A percentile compares a stretch with the other conserved stretches of the same genome.
phyloP scores from a whole-genome alignment of 2,329 filamentous ascomycete species.

The Pyricularia pennisetigena region DNA sequence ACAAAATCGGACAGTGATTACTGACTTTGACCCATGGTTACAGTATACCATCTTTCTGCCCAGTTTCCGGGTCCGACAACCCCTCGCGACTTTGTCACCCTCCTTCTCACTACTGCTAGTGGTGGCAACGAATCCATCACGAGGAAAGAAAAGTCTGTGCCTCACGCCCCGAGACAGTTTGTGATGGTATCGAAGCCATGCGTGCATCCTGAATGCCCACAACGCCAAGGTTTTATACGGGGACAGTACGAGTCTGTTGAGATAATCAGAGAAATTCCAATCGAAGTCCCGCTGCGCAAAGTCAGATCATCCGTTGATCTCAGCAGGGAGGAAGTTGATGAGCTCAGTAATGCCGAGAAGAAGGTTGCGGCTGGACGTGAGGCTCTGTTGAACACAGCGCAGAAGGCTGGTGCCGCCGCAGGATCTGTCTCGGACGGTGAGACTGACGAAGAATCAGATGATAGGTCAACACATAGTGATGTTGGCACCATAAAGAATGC shows the following conservation, averaged over 20 bases:
- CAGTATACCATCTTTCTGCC: conserved; percentile 77
- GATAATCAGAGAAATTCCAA: conserved; percentile 73
- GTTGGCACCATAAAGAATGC: conserved; percentile 1
- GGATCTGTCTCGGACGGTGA: conserved; percentile 7
- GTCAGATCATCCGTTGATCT: conserved; percentile 35
- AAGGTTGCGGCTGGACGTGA: conserved; percentile 25
- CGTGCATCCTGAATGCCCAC: conserved; percentile 62
- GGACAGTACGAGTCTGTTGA: conserved; percentile 89
- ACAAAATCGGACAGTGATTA: background rate
- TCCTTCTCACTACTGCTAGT: conserved; percentile 49
- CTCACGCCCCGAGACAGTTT: conserved; percentile 57
- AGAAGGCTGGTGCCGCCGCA: conserved; percentile 12
- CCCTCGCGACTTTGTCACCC: conserved; percentile 76
- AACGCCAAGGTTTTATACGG: conserved; percentile 63
- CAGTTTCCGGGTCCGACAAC: conserved; percentile 85
- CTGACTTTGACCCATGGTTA: background rate
- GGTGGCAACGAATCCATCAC: conserved; percentile 10
- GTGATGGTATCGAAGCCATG: conserved; percentile 86
- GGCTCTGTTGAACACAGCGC: conserved; percentile 31
- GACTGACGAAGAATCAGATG: conserved; percentile 21
- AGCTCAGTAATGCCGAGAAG: conserved; percentile 14
- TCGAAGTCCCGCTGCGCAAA: conserved; percentile 32
- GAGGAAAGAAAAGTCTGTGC: conserved; percentile 11
- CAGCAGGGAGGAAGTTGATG: conserved; percentile 19
- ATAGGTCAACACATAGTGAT: conserved; percentile 6